Evolutionary conservation across 768 basidiomycete species (phyloP).

Genomic region (Cytidiella melzeri): DNA sequence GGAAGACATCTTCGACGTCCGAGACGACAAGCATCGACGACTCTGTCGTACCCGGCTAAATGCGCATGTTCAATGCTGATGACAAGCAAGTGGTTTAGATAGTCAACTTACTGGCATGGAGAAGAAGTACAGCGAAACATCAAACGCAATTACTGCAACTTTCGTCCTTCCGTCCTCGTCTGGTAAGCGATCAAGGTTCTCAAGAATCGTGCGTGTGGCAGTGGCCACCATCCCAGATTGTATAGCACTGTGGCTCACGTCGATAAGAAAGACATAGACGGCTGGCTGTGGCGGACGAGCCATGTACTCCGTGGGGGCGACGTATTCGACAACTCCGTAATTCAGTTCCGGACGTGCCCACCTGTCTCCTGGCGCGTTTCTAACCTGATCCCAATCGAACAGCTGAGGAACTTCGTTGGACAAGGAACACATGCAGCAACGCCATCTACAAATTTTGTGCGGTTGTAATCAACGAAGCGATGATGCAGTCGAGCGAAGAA

Average conservation of each 20-base stretch:
- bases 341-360: conserved; percentile 95
- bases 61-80: not conserved
- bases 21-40: conserved; percentile 96
- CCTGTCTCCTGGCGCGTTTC: conserved; percentile 91
- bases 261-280: conserved; percentile 95
- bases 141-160: conserved; percentile 87
- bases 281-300: conserved; percentile 97
- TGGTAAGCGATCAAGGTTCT: conserved; percentile 91
- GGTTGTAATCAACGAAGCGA: no score
- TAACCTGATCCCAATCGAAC: conserved; percentile 96
- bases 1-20: conserved; percentile 94
- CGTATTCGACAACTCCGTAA: conserved; percentile 90
- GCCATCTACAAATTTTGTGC: conserved; percentile 82
- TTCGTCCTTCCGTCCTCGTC: conserved; percentile 93
- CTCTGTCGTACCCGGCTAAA: conserved; percentile 63
- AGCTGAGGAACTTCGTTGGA: conserved; percentile 97
- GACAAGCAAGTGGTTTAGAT: not conserved
- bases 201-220: conserved; percentile 92
- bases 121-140: conserved; percentile 94
- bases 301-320: conserved; percentile 99
- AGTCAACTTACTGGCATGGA: conserved; percentile 65
- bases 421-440: conserved; percentile 98
- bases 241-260: conserved; percentile 88
- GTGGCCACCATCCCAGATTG: conserved; percentile 98
- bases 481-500: no score